A percentile compares a stretch with the other conserved stretches of the same genome.
Evolutionary conservation across 2,329 filamentous ascomycete species (phyloP).

Genomic region (Fusarium graminum): DNA sequence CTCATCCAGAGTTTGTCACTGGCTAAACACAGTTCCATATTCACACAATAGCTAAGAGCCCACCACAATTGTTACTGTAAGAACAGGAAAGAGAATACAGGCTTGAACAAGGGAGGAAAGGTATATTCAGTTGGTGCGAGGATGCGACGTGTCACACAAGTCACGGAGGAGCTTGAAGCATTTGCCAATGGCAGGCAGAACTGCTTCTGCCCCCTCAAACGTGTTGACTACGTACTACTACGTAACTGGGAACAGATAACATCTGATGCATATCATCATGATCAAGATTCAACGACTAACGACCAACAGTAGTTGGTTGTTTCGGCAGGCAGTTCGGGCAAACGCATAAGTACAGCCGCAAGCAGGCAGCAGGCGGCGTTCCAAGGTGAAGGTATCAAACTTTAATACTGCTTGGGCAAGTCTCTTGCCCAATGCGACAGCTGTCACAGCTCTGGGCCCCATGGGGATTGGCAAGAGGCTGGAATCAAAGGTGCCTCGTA

Average conservation of each 20-base stretch:
- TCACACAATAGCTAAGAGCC: not conserved
- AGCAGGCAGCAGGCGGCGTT: constrained; percentile 24
- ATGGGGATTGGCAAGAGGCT: constrained; percentile 25
- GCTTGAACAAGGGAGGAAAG: no score
- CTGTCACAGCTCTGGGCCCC: constrained; percentile 15
- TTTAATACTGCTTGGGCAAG: constrained; percentile 18
- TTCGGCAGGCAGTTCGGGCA: constrained; percentile 20
- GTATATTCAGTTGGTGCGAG: no score
- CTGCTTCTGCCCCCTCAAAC: no score
- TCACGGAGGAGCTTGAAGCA: no score
- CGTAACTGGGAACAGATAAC: not conserved
- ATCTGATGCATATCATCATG: not conserved
- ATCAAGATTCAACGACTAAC: not conserved
- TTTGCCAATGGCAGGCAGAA: not conserved
- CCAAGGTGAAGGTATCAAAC: constrained; percentile 39
- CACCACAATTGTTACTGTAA: no score
- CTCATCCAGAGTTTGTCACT: no score
- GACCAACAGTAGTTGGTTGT: constrained; percentile 6
- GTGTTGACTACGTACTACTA: not conserved
- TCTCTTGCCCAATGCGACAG: constrained; percentile 38
- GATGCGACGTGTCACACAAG: no score
- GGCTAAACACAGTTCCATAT: not conserved
- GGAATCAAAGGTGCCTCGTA: constrained; percentile 19
- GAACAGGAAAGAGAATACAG: no score
- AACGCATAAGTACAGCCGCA: constrained; percentile 29